These are phyloP conservation scores for Argentina anserina DNA, from an alignment of 306 rosid genomes.

Conservation along the genomic window DNA sequence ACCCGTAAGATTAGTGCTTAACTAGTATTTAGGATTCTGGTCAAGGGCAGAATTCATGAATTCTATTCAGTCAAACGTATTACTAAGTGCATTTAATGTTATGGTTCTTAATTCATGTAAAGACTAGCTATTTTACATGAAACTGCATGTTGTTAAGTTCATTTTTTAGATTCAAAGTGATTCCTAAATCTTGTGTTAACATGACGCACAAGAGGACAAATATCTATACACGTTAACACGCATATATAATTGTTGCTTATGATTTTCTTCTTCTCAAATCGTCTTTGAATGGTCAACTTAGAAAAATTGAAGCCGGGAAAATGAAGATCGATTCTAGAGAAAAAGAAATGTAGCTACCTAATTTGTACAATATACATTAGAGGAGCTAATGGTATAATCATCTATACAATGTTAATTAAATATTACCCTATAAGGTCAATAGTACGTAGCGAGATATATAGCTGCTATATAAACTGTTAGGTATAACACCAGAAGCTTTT, in stretches of 20 bases:
- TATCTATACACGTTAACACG: too few relatives aligned
- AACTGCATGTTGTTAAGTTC: neutral
- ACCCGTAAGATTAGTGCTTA: constrained; percentile 25
- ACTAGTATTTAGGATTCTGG: neutral
- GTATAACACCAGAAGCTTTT: neutral
- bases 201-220: neutral
- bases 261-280: neutral
- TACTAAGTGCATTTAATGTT: neutral
- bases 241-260: neutral
- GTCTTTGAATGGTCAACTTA: neutral
- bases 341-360: neutral
- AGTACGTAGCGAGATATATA: too few relatives aligned
- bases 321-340: neutral
- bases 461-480: neutral
- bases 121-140: neutral
- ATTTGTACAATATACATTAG: neutral
- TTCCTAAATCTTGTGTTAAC: neutral
- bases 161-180: neutral
- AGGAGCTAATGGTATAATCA: neutral
- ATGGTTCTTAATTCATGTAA: neutral
- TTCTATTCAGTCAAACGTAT: constrained; percentile 12
- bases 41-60: constrained; percentile 5
- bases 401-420: neutral
- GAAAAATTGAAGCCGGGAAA: neutral
- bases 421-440: too few relatives aligned